Conservation (phyloP, 106 monocot species). For the Ottelia alismoides region DNA sequence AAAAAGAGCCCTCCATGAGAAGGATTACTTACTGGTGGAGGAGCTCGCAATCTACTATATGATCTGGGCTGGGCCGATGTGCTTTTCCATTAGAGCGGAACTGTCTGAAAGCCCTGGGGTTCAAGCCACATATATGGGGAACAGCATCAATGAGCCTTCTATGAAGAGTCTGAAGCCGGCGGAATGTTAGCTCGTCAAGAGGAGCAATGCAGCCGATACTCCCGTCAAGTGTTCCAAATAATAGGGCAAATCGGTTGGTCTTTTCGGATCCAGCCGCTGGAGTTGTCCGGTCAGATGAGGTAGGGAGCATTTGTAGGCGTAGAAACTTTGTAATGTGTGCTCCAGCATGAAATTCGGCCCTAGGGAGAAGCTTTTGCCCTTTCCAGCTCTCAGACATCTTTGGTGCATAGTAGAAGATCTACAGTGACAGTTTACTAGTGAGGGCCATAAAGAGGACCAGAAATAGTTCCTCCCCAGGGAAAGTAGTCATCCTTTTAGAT, state of each 20-base stretch:
- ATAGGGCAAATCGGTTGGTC: conserved; percentile 81
- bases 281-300: conserved; percentile 33
- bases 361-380: conserved; percentile 87
- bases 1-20: too few species aligned
- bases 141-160: conserved; percentile 75
- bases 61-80: conserved; percentile 93
- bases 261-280: conserved; percentile 50
- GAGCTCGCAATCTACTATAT: conserved; percentile 83
- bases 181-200: conserved; percentile 83
- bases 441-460: too few species aligned
- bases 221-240: conserved; percentile 88
- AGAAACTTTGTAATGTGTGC: conserved; percentile 78
- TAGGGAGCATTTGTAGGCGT: conserved; percentile 78
- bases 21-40: conserved; percentile 72
- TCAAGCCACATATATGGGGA: conserved; percentile 81
- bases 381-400: conserved; percentile 98
- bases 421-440: conserved; percentile 9
- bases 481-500: too few species aligned
- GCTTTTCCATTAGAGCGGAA: conserved; percentile 71
- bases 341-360: conserved; percentile 94
- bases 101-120: conserved; percentile 77
- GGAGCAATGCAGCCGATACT: conserved; percentile 92
- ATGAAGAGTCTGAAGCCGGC: conserved; percentile 76
- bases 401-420: conserved; percentile 97
- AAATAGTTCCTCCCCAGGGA: too few species aligned